Percentiles rank a stretch among this genome's conserved stretches.
phyloP scores from a whole-genome alignment of 2,329 filamentous ascomycete genomes.

The Lasiodiplodia sp. region DNA sequence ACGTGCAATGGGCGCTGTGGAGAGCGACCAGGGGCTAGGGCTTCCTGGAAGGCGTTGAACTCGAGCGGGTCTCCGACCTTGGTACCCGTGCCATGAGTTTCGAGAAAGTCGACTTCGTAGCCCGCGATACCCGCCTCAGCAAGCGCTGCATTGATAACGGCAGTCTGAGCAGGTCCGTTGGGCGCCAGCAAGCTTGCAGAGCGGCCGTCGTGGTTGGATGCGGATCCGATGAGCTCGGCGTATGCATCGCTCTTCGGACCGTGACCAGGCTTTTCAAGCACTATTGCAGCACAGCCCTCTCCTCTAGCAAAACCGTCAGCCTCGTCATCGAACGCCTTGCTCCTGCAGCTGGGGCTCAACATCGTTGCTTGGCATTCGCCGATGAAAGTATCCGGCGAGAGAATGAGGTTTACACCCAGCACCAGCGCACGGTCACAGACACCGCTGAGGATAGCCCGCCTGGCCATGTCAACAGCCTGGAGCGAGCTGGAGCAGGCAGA shows the following conservation, averaged over 20 bases:
- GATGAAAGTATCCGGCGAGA: conserved; percentile 13
- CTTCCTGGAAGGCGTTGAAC: conserved; percentile 29
- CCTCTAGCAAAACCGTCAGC: conserved; percentile 72
- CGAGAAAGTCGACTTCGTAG: conserved; percentile 32
- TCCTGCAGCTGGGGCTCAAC: conserved; percentile 42
- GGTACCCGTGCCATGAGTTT: conserved; percentile 38
- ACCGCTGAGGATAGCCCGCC: neutral
- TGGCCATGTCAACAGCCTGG: conserved; percentile 37
- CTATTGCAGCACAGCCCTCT: conserved; percentile 65
- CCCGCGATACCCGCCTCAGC: conserved; percentile 44
- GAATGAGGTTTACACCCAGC: conserved; percentile 31
- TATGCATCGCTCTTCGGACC: conserved; percentile 60
- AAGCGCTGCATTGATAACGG: conserved; percentile 47
- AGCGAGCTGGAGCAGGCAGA: conserved; percentile 43
- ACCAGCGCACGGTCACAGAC: conserved; percentile 26
- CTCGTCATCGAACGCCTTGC: conserved; percentile 54
- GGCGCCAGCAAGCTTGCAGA: conserved; percentile 52
- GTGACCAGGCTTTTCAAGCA: conserved; percentile 62
- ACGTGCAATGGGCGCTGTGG: no score
- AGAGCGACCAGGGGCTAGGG: neutral
- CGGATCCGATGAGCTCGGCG: conserved; percentile 51
- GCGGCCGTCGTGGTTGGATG: conserved; percentile 59
- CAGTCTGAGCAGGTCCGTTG: conserved; percentile 43
- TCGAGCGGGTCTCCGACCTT: conserved; percentile 19
- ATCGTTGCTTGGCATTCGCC: conserved; percentile 35